phyloP scores from a whole-genome alignment of 1,284 basidiomycete species.

The Ustilago sp. region DNA sequence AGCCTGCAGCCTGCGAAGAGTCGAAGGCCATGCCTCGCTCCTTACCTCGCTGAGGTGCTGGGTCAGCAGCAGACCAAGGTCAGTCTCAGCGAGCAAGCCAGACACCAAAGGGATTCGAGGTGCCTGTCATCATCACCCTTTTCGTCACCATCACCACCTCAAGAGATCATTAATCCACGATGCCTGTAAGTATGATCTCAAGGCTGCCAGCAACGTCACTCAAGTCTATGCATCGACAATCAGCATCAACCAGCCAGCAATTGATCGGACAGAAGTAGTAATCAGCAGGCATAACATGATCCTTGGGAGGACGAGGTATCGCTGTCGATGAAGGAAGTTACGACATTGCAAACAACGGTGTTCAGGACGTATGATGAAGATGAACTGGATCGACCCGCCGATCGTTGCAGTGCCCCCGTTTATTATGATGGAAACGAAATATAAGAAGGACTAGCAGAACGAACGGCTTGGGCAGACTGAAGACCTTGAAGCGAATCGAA shows the following conservation, averaged over 20 bases:
- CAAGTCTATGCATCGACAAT: slow-evolving; percentile 27
- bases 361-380: neutral
- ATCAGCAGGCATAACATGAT: slow-evolving; percentile 1
- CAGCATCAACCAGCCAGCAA: neutral
- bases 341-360: too few relatives aligned
- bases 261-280: slow-evolving; percentile 2
- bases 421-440: neutral
- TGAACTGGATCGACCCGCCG: neutral
- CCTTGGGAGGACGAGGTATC: neutral
- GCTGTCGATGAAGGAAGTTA: neutral
- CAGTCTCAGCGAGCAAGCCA: slow-evolving; percentile 10
- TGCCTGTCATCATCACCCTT: slow-evolving; percentile 37
- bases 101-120: slow-evolving; percentile 45
- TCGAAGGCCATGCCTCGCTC: neutral
- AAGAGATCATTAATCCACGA: slow-evolving; percentile 56
- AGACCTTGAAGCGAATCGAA: neutral
- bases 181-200: slow-evolving; percentile 50
- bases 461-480: neutral
- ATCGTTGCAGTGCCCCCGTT: neutral
- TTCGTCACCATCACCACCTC: slow-evolving; percentile 55
- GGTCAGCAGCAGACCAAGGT: too few relatives aligned
- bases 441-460: neutral
- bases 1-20: neutral
- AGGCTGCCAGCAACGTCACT: slow-evolving; percentile 23
- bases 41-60: neutral